Base-by-base conservation (phyloP, 148 eudicot species). In the Camellia granthamiana region DNA sequence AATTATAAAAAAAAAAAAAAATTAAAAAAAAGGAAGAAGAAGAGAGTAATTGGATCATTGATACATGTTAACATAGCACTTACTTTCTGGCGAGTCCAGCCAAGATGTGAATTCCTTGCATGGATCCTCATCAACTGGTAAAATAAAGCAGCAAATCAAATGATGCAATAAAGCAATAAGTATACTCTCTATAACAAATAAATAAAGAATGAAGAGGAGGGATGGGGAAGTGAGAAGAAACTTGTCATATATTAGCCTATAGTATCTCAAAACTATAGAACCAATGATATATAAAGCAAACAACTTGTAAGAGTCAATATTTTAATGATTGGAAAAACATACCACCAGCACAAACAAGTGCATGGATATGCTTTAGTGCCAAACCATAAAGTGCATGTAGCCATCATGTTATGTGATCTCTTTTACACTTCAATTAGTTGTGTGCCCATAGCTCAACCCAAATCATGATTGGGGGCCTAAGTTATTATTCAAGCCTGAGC, bases 71-170 rank as follows among this genome's bases (percentile, higher is more conserved):
- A 63, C 38, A 77, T 14, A 77, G 23, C 61, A 62, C 89, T 82
- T 82, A 93, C 98, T 87, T 93, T 93, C 84, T 93, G 96, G 78
- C 94, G 98, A 76, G 92, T 93, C 98, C 98, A 93, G 12, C 97
- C 90, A 84, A 88, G 83, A 65, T 86, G 94, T 66, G 91, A 63
- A 84, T 86, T 89, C 82, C 98, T 92, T 66, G 88, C 87, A 83
- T 93, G 98, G 73, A 93, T 90, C 84, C 98, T 87, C 63, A 81
- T 83, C 68, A 92, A 81, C 98, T 93, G 90, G 69, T 41, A 84
- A 73, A 81, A 74, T 42, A 19, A 38, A 67, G 65, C 79, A 44
- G 74, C 49, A 56, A 66, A 49, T 19, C n/a, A n/a, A 75, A 72
- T 51, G 38, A 60, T 41, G 51, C 46, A 12, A 63, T 62, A 16